Percentiles rank a stretch among this genome's conserved stretches.
phyloP scores from a whole-genome alignment of 176 grass and related monocot species.

The Metroxylon sagu region DNA sequence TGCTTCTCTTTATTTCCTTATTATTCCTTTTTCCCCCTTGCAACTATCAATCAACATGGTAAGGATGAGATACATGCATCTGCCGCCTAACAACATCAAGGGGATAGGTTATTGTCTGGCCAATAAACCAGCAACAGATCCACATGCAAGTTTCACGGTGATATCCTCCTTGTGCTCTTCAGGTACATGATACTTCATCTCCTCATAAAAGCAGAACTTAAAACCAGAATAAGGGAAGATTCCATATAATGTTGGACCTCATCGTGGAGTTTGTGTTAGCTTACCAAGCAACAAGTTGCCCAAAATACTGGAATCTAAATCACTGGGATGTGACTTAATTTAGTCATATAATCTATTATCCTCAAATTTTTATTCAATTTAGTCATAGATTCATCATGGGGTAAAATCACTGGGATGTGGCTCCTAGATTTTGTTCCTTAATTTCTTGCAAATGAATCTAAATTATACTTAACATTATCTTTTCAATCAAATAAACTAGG shows the following conservation, averaged over 20 bases:
- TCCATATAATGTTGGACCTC: conserved; percentile 90
- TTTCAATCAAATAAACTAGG: too few relatives aligned
- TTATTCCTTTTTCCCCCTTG: not conserved
- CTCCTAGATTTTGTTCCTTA: too few relatives aligned
- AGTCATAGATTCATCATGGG: too few relatives aligned
- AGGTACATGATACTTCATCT: conserved; percentile 82
- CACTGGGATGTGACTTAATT: too few relatives aligned
- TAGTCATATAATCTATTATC: too few relatives aligned
- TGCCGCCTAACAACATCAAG: conserved; percentile 94
- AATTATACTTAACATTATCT: too few relatives aligned
- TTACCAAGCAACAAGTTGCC: too few relatives aligned
- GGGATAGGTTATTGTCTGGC: conserved; percentile 93
- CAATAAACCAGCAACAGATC: conserved; percentile 87
- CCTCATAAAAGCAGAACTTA: conserved; percentile 97
- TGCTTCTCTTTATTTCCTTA: conserved; percentile 5
- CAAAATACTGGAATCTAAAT: too few relatives aligned
- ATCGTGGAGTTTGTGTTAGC: not conserved
- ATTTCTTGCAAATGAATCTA: too few relatives aligned
- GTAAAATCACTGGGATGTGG: too few relatives aligned
- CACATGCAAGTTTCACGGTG: conserved; percentile 71
- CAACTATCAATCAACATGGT: not conserved
- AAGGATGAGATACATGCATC: conserved; percentile 70
- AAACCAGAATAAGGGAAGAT: conserved; percentile 95
- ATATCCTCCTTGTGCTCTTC: conserved; percentile 75
- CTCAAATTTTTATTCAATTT: too few relatives aligned